phyloP scores from a whole-genome alignment of 2,329 filamentous ascomycete species.

The Fusarium solani-melongenae region DNA sequence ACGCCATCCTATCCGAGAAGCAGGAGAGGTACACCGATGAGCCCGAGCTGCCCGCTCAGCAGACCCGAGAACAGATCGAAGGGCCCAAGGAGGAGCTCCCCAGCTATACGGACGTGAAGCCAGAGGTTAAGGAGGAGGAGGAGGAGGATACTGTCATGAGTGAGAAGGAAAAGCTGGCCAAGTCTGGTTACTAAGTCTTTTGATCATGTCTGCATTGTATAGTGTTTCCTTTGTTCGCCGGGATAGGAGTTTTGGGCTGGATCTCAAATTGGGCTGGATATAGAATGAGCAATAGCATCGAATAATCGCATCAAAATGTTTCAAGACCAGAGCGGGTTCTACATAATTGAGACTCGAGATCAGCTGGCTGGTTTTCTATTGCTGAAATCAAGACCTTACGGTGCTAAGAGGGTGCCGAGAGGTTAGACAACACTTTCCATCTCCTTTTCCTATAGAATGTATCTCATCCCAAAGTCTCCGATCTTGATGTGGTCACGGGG shows the following conservation, averaged over 20 bases:
- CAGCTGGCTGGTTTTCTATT: neutral
- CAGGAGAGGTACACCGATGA: constrained; percentile 32
- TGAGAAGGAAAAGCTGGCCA: constrained; percentile 45
- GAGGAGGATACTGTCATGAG: constrained; percentile 20
- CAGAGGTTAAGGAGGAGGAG: constrained; percentile 16
- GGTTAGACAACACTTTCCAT: neutral
- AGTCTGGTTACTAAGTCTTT: constrained; percentile 27
- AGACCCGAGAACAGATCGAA: neutral
- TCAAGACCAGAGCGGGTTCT: neutral
- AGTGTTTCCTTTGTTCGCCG: neutral
- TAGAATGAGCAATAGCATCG: neutral
- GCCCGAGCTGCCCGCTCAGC: neutral
- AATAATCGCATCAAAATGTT: neutral
- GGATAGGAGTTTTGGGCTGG: neutral
- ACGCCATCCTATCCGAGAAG: constrained; percentile 46
- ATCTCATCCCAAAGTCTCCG: neutral
- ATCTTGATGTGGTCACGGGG: too few species aligned
- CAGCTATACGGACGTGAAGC: constrained; percentile 21
- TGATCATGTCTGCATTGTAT: neutral
- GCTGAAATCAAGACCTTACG: neutral
- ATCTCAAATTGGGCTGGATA: neutral
- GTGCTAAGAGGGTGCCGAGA: neutral
- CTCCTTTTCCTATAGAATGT: neutral
- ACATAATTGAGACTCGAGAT: neutral
- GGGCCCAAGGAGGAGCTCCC: constrained; percentile 36